Evolutionary conservation across 2,329 filamentous ascomycete species (phyloP).

Genomic region (Thielaviopsis populi): DNA sequence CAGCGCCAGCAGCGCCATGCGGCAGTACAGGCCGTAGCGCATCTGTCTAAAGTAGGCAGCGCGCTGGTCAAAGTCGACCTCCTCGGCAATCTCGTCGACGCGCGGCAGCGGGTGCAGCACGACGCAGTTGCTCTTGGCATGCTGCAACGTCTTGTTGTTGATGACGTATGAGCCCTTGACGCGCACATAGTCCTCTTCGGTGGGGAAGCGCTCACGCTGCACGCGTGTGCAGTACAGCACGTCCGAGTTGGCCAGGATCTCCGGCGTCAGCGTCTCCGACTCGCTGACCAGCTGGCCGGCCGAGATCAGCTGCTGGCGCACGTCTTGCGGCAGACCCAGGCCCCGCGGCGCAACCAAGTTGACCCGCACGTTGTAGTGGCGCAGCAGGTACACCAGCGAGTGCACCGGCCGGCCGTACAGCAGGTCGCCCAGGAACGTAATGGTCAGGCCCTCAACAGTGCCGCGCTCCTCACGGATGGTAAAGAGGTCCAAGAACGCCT

Average conservation of each 20-base stretch:
- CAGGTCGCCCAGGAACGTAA: conserved; percentile 90
- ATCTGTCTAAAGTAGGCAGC: conserved; percentile 99
- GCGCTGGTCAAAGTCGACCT: conserved; percentile 93
- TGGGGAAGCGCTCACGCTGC: conserved; percentile 91
- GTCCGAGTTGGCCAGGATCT: conserved; percentile 74
- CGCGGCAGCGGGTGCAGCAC: conserved; percentile 91
- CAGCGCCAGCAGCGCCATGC: conserved; percentile 91
- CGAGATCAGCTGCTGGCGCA: conserved; percentile 54
- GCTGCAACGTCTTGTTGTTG: conserved; percentile 76
- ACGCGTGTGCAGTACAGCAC: conserved; percentile 95
- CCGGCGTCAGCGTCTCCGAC: conserved; percentile 63
- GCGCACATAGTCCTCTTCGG: conserved; percentile 62
- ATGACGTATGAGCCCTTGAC: conserved; percentile 83
- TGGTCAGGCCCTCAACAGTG: conserved; percentile 85
- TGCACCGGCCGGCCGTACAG: conserved; percentile 89
- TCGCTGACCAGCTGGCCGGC: conserved; percentile 67
- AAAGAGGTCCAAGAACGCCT: conserved; percentile 94
- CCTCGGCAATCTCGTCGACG: conserved; percentile 84
- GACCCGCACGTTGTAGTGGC: conserved; percentile 87
- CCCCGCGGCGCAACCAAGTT: conserved; percentile 78
- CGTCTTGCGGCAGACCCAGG: conserved; percentile 59
- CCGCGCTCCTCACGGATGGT: conserved; percentile 96
- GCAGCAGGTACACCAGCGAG: conserved; percentile 83
- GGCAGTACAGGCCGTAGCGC: conserved; percentile 92
- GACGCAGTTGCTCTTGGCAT: conserved; percentile 84